Base-by-base conservation (phyloP, 1,284 basidiomycete species). In the Ustilago tritici region DNA sequence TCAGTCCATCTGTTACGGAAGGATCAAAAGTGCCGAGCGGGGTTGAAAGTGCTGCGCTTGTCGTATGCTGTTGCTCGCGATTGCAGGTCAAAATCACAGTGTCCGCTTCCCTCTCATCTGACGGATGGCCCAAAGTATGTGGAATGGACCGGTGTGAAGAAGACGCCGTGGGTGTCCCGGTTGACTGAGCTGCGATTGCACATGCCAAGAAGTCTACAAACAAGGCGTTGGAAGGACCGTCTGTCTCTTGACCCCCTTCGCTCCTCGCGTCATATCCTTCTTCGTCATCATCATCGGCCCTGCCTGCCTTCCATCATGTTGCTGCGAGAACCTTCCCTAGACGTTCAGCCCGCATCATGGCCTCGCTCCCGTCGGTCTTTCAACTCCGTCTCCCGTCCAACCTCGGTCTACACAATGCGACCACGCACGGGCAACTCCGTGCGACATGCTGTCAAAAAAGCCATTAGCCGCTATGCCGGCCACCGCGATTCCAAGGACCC, bases 381-480 rank as follows among this genome's bases (percentile, higher is more conserved):
- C 17, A 38, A 35, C 15, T 53, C 53, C 36, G 11, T 35, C 17
- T 56, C 61, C 1, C 59, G 46, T 5, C 50, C 68, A 1, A 53
- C 36, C 14, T 50, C 66, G 11, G 19, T 54, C 14, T 47, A 60
- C 32, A 32, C 58, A 5, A 56, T 65, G 5, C 58, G 69, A 15
- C 28, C 69, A 4, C 69, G 69, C n/a, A 53, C 40, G 3, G 43
- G 49, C 36, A 47, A 50, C 14, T 38, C 56, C 4, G 40, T 71
- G 2, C 69, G 63, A 5, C 58, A 66, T 61, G 69, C 60, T 8
- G 59, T 66, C 63, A 71, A 71, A 28, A 71, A 32, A 34, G 61
- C 61, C 43, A 59, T 71, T 19, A 17, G 23, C n/a, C 55, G 41
- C 9, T 55, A 62, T 14, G 43, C 62, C 17, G 55, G 19, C 9